A percentile compares a stretch with the other conserved stretches of the same genome.
Evolutionary conservation across 2,329 filamentous ascomycete species (phyloP).

Genomic region (Colletotrichum abscissum): DNA sequence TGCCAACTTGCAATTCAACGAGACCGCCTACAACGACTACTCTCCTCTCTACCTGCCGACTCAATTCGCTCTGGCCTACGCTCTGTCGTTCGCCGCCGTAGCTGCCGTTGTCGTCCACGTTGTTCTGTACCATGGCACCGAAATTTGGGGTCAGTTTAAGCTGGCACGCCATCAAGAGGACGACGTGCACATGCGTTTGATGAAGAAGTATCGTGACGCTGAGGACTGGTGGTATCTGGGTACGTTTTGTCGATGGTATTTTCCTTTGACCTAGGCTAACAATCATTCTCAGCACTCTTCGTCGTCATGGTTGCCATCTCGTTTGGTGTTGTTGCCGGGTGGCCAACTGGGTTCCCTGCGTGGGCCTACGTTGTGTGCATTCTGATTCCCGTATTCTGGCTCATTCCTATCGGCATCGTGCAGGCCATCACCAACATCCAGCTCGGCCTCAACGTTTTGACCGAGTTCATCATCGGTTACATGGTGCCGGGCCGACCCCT

Average conservation of each 20-base stretch:
- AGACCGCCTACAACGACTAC: slow-evolving; percentile 70
- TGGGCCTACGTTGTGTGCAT: slow-evolving; percentile 70
- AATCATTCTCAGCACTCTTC: slow-evolving; percentile 52
- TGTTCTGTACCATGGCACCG: slow-evolving; percentile 63
- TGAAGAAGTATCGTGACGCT: slow-evolving; percentile 70
- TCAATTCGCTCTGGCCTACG: slow-evolving; percentile 70
- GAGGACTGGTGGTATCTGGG: slow-evolving; percentile 70
- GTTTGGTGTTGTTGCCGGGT: slow-evolving; percentile 64
- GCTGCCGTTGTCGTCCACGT: slow-evolving; percentile 70
- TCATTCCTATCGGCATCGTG: slow-evolving; percentile 70
- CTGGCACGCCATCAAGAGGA: slow-evolving; percentile 67
- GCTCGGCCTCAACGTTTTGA: slow-evolving; percentile 76
- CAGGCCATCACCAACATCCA: slow-evolving; percentile 72
- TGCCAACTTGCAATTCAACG: slow-evolving; percentile 66
- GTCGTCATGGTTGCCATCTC: slow-evolving; percentile 65
- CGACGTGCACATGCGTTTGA: slow-evolving; percentile 69
- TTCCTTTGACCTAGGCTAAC: slow-evolving; percentile 11
- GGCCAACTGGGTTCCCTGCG: slow-evolving; percentile 67
- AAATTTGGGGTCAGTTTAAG: slow-evolving; percentile 66
- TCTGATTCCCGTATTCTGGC: slow-evolving; percentile 67
- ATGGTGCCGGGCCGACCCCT: slow-evolving; percentile 77
- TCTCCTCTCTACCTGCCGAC: slow-evolving; percentile 74
- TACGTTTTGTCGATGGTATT: slow-evolving; percentile 47
- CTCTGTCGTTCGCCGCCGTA: slow-evolving; percentile 75
- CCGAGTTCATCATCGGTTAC: slow-evolving; percentile 80